Base-by-base conservation (phyloP, 2,329 filamentous ascomycete genomes). In the Claviceps sp. region DNA sequence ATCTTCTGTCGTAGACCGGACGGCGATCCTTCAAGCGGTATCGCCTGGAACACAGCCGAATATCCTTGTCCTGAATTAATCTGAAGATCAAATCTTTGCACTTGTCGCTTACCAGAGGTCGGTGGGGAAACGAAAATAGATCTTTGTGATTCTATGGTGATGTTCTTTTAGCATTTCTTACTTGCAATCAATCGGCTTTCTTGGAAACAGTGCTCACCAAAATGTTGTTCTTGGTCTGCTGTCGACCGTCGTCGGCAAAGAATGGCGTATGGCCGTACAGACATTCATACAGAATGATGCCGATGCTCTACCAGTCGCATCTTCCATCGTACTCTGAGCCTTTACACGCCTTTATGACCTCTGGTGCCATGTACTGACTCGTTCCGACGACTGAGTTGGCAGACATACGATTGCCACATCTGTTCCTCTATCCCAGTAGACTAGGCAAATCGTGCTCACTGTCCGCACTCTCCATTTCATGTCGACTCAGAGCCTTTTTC, bases 301-400 rank as follows among this genome's bases (percentile, higher is more conserved):
- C 91, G 59, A 97, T 80, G 68, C 90, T 96, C 91, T 87, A 97
- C 88, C 79, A 97, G 68, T 97, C 91, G 68, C 91, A 97, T 62
- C 91, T 78, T 34, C 87, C 91, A 68, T 97, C 93, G 65, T 97
- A 97, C 39, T 77, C 56, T 22, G 40, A 52, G 42, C 55, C 55
- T 26, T 52, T 52, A 22, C 52, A 53, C 46, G 52, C 56, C 71
- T 47, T 88, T 78, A 29, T 90, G 88, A 97, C 87, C 70, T 97
- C 93, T 2, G 91, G 91, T 0, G 93, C 91, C 93, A 96, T 97
- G 71, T 97, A 97, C 64, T 96, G 91, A 64, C 89, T 95, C 2
- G 93, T 97, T 2, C 91, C 91, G 11, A 97, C 91, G 1, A 95
- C 82, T 45, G 89, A 95, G 58, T 83, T 80, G 1, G 91, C 91